These are phyloP conservation scores for Sanghuangporus baumii DNA, from an alignment of 1,284 basidiomycete genomes.

Conservation along the genomic window DNA sequence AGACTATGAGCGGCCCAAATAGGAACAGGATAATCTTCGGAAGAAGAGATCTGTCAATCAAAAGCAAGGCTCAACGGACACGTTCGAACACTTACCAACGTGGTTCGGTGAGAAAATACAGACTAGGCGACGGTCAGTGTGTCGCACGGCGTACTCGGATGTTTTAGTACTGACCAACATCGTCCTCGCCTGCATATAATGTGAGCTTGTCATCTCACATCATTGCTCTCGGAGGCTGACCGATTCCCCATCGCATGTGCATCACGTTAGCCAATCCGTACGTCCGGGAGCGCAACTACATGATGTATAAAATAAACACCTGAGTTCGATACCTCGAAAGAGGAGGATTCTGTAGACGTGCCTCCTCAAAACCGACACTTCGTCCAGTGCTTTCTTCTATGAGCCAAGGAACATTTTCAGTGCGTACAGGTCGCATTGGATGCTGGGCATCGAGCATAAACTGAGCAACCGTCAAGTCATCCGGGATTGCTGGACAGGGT, in stretches of 20 bases:
- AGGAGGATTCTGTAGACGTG: constrained; percentile 19
- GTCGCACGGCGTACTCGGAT: not conserved
- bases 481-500: constrained; percentile 50
- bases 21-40: constrained; percentile 59
- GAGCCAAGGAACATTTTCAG: constrained; percentile 47
- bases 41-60: not conserved
- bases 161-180: constrained; percentile 44
- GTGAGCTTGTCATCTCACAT: not conserved
- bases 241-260: constrained; percentile 41
- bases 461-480: constrained; percentile 67
- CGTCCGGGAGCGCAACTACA: constrained; percentile 44
- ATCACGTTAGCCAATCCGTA: constrained; percentile 59
- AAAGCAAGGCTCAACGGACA: not conserved
- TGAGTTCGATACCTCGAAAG: not conserved
- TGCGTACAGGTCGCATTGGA: constrained; percentile 41
- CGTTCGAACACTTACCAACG: constrained; percentile 37
- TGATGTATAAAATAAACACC: not conserved
- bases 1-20: constrained; percentile 74
- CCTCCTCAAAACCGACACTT: constrained; percentile 42
- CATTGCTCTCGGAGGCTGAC: constrained; percentile 23
- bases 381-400: constrained; percentile 59
- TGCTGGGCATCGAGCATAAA: constrained; percentile 60
- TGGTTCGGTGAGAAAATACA: constrained; percentile 66
- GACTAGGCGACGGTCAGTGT: constrained; percentile 32
- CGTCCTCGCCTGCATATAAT: constrained; percentile 28